Percentiles rank a stretch among this genome's conserved stretches.
phyloP scores from a whole-genome alignment of 2,329 filamentous ascomycete genomes.

The Aaosphaeria arxii region DNA sequence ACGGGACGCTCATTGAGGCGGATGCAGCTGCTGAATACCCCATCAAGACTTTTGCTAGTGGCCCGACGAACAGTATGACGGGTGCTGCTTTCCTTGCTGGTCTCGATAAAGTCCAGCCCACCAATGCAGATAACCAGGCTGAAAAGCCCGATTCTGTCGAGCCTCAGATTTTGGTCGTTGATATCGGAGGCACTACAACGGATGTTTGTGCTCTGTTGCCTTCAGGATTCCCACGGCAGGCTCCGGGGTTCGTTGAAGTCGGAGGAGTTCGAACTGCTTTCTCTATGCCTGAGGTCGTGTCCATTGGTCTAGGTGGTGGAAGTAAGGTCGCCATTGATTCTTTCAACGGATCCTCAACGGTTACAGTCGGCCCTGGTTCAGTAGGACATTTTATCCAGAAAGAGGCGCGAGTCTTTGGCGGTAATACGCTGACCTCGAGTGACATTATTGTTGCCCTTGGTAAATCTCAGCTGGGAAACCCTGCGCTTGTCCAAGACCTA shows the following conservation, averaged over 20 bases:
- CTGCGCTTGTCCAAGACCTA: background rate
- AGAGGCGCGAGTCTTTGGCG: background rate
- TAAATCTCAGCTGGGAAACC: background rate
- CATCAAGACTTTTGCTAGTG: background rate
- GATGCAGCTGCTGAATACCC: background rate
- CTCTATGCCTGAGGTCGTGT: conserved; percentile 48
- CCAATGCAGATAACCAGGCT: conserved; percentile 24
- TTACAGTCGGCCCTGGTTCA: background rate
- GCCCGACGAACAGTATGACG: background rate
- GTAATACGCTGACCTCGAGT: background rate
- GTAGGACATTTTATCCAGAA: background rate
- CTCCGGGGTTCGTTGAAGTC: conserved; percentile 59
- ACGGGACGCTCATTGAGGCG: background rate
- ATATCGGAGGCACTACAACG: conserved; percentile 65
- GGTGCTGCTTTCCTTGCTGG: background rate
- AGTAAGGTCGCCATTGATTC: conserved; percentile 21
- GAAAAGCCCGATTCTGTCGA: conserved; percentile 39
- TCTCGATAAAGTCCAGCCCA: background rate
- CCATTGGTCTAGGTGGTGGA: conserved; percentile 58
- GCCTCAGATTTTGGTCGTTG: conserved; percentile 49
- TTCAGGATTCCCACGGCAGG: conserved; percentile 61
- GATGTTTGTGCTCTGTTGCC: conserved; percentile 59
- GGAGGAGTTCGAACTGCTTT: conserved; percentile 57
- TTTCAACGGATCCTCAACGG: background rate
- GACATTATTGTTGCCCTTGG: background rate